Conservation (phyloP, 768 basidiomycete species). For the Suillus weaverae region DNA sequence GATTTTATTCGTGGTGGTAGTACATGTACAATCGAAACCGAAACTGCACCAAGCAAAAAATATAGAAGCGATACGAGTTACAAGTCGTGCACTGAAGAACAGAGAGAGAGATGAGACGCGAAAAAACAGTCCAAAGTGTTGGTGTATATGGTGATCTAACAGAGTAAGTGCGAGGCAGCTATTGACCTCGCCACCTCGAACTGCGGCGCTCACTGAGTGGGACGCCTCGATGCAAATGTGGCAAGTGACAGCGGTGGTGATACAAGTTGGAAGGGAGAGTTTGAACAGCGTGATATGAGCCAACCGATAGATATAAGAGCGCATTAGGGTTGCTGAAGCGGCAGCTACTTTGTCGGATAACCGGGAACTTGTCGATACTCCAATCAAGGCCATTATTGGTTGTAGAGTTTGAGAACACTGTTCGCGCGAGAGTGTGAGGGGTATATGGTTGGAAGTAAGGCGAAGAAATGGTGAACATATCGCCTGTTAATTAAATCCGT, state of each 20-base stretch:
- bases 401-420: neutral
- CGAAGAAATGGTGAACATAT: neutral
- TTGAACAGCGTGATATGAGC: neutral
- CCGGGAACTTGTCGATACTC: neutral
- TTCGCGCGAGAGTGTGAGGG: neutral
- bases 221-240: neutral
- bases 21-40: constrained; percentile 1
- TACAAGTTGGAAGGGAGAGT: constrained; percentile 2
- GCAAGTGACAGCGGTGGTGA: neutral
- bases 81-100: neutral
- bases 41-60: neutral
- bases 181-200: neutral
- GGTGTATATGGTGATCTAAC: constrained; percentile 1
- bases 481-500: constrained; percentile 71
- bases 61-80: neutral
- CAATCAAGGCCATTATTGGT: neutral
- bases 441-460: neutral
- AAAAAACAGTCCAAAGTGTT: neutral
- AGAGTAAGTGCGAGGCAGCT: neutral
- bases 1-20: neutral
- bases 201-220: neutral
- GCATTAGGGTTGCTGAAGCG: neutral
- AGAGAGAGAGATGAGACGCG: neutral
- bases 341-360: neutral
- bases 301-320: constrained; percentile 2